Percentiles rank a stretch among this genome's conserved stretches.
phyloP scores from a whole-genome alignment of 306 rosid genomes.

The Prinsepia uniflora region DNA sequence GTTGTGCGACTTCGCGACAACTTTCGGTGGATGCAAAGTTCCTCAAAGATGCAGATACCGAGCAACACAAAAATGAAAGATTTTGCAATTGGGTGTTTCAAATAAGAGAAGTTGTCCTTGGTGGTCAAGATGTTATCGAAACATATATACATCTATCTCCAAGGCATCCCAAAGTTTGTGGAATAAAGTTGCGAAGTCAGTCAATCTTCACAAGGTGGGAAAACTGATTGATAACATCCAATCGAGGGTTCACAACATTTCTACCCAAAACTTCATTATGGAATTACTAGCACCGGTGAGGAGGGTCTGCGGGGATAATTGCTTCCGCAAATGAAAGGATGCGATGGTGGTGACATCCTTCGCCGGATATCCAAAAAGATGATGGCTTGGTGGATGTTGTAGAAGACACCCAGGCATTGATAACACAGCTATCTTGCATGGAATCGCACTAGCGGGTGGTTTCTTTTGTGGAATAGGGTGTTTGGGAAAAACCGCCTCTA shows the following conservation, averaged over 20 bases:
- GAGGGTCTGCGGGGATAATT: neutral
- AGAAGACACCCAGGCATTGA: neutral
- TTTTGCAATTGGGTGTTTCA: conserved; percentile 38
- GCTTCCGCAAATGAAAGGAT: neutral
- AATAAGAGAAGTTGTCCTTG: conserved; percentile 38
- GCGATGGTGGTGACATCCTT: neutral
- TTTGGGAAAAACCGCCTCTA: neutral
- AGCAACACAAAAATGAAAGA: conserved; percentile 34
- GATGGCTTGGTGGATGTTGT: neutral
- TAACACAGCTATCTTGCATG: neutral
- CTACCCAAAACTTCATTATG: neutral
- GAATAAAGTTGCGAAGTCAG: conserved; percentile 24
- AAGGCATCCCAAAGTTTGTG: conserved; percentile 10
- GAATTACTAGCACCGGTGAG: neutral
- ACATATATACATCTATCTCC: conserved; percentile 31
- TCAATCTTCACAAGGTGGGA: conserved; percentile 18
- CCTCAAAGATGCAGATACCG: conserved; percentile 38
- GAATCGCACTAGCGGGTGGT: neutral
- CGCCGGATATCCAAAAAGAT: neutral
- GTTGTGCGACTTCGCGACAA: conserved; percentile 31
- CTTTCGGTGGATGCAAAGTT: conserved; percentile 43
- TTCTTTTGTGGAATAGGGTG: conserved; percentile 6
- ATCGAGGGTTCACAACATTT: neutral
- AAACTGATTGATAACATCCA: neutral
- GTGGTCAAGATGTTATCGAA: conserved; percentile 36